phyloP scores from a whole-genome alignment of 306 rosid genomes.

The Prinsepia uniflora region DNA sequence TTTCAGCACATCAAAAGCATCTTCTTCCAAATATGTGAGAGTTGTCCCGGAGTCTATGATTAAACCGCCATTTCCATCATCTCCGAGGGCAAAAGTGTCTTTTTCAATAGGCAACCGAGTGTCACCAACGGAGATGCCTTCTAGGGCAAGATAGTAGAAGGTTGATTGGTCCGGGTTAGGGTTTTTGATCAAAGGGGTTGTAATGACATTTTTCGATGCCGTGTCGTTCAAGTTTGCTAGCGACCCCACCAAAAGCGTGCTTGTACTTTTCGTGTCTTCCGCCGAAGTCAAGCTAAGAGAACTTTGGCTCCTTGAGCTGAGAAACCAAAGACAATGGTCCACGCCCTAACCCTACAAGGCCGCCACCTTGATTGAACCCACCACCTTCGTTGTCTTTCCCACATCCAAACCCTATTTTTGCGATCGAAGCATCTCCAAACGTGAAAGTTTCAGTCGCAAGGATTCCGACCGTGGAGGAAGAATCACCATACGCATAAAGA shows the following conservation, averaged over 20 bases:
- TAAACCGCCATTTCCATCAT: slow-evolving; percentile 74
- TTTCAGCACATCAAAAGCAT: slow-evolving; percentile 38
- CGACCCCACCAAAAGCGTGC: slow-evolving; percentile 67
- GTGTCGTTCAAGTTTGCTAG: slow-evolving; percentile 31
- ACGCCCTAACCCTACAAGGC: slow-evolving; percentile 78
- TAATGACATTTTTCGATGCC: slow-evolving; percentile 13
- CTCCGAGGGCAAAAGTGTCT: slow-evolving; percentile 42
- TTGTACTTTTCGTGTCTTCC: slow-evolving; percentile 41
- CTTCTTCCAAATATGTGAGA: slow-evolving; percentile 47
- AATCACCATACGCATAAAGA: slow-evolving; percentile 67
- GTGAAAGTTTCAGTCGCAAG: slow-evolving; percentile 72
- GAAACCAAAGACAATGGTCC: slow-evolving; percentile 81
- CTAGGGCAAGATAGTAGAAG: slow-evolving; percentile 67
- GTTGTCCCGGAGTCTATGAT: slow-evolving; percentile 94
- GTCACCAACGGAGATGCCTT: slow-evolving; percentile 74
- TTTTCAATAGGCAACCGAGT: slow-evolving; percentile 36
- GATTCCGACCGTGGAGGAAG: slow-evolving; percentile 64
- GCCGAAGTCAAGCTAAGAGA: slow-evolving; percentile 72
- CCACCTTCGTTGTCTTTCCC: slow-evolving; percentile 74
- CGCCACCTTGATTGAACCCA: slow-evolving; percentile 73
- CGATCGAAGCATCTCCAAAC: slow-evolving; percentile 40
- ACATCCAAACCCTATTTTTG: slow-evolving; percentile 73
- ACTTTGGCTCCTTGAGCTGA: slow-evolving; percentile 59
- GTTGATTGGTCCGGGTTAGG: slow-evolving; percentile 55
- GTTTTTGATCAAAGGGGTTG: slow-evolving; percentile 57